Base-by-base conservation (phyloP, 768 basidiomycete species). In the Melanogaster broomeanus region DNA sequence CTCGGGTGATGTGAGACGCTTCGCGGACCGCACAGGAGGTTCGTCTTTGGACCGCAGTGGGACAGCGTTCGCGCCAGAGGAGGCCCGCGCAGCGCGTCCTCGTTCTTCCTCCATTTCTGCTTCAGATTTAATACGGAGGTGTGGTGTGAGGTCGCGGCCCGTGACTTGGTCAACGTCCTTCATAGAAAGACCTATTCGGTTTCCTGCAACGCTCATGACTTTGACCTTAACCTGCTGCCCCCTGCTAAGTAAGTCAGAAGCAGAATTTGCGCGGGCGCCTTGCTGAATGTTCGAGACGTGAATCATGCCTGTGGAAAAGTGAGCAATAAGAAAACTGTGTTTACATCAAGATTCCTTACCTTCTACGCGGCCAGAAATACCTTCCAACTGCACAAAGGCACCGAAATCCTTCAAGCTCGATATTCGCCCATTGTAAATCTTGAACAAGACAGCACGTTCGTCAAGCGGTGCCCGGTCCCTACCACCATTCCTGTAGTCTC, bases 131-230 rank as follows among this genome's bases (percentile, higher is more conserved):
- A 98, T 92, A 43, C 90, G 87, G 10, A 99, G 79, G 67, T 99
- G 93, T 3, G 97, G 97, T 1, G 93, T 91, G 50, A 98, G 81
- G 65, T 99, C 97, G 21, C 84, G 85, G 6, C 96, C 97, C 1
- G 87, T 86, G 15, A 66, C 70, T 67, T 99, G 97, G 67, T 99
- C 97, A 28, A 93, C 97, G 65, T 99, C 97, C 64, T 96, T 96
- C 90, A 99, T 98, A 21, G 96, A 98, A 21, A 99, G 78, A 8
- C 90, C 82, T 47, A 94, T 70, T 48, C 92, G 83, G 55, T 49
- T 82, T 5, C 90, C 92, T 2, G 93, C 90, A 19, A 93, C 79
- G 53, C 91, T 93, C 87, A 97, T 90, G 55, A 98, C 93, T 69
- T 99, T 98, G 64, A 98, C 91, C 67, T 96, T 98, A 55, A 97